These are phyloP conservation scores for Grammothele lineata DNA, from an alignment of 768 basidiomycete species.

Conservation along the genomic window DNA sequence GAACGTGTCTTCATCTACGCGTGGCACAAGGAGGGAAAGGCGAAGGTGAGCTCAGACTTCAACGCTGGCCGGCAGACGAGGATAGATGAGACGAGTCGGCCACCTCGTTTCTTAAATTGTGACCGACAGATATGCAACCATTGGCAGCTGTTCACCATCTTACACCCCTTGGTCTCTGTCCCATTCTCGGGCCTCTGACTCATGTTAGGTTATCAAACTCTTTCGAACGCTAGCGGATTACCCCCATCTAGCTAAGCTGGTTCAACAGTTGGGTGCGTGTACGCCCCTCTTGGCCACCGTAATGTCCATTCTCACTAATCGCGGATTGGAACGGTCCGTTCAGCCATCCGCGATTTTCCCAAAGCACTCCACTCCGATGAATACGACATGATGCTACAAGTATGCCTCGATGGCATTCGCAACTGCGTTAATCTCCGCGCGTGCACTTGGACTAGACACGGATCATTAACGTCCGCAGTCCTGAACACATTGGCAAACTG, in stretches of 20 bases:
- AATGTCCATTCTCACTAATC: too few species aligned
- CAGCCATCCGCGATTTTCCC: slow-evolving; percentile 75
- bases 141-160: not conserved
- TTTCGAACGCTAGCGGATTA: slow-evolving; percentile 56
- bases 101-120: too few species aligned
- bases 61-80: too few species aligned
- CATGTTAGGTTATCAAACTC: slow-evolving; percentile 49
- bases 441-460: slow-evolving; percentile 80
- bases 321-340: too few species aligned
- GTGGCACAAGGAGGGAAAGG: slow-evolving; percentile 66
- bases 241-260: slow-evolving; percentile 53
- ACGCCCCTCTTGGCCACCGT: not conserved
- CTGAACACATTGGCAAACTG: slow-evolving; percentile 47
- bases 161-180: too few species aligned
- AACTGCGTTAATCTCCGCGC: slow-evolving; percentile 60
- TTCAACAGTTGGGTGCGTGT: slow-evolving; percentile 53
- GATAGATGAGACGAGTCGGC: too few species aligned
- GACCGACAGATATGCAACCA: too few species aligned
- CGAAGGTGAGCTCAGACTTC: too few species aligned
- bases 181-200: not conserved
- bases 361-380: slow-evolving; percentile 36
- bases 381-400: slow-evolving; percentile 32
- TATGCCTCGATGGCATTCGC: slow-evolving; percentile 46
- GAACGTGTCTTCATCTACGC: slow-evolving; percentile 56
- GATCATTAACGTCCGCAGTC: slow-evolving; percentile 58